phyloP scores from a whole-genome alignment of 2,329 filamentous ascomycete genomes.

The Cercospora sp. region DNA sequence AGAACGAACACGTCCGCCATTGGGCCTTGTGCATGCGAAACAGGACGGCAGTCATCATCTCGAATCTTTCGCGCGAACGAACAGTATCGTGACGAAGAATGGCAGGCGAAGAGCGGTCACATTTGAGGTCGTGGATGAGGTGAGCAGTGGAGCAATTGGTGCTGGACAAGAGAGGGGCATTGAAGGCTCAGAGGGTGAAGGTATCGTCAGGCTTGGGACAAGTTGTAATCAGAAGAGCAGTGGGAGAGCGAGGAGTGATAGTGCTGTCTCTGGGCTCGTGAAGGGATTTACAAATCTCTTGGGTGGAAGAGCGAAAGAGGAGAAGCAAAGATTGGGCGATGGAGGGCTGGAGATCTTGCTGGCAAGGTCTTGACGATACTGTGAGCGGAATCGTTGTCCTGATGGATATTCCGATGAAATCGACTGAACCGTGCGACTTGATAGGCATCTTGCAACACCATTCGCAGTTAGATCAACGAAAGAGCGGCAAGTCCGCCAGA shows the following conservation, averaged over 20 bases:
- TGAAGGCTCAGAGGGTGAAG: neutral
- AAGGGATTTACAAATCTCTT: neutral
- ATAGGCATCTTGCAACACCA: no score
- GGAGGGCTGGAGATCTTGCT: neutral
- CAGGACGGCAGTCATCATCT: neutral
- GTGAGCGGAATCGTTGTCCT: no score
- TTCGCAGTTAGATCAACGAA: no score
- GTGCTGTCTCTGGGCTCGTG: neutral
- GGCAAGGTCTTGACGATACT: neutral
- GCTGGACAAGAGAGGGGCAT: neutral
- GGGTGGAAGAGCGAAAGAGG: neutral
- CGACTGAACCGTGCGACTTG: neutral
- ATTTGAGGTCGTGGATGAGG: conserved; percentile 4
- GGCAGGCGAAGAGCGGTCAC: neutral
- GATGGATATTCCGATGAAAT: neutral
- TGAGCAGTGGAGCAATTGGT: neutral
- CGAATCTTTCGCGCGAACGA: neutral
- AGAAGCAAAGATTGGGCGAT: neutral
- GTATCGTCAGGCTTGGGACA: neutral
- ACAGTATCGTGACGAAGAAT: neutral
- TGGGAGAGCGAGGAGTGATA: neutral
- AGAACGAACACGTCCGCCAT: neutral
- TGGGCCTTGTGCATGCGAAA: neutral
- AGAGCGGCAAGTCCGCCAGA: no score
- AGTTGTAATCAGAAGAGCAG: neutral